These are phyloP conservation scores for Eimeria tenella DNA, from an alignment of 169 alveolate genomes.

Conservation along the genomic window DNA sequence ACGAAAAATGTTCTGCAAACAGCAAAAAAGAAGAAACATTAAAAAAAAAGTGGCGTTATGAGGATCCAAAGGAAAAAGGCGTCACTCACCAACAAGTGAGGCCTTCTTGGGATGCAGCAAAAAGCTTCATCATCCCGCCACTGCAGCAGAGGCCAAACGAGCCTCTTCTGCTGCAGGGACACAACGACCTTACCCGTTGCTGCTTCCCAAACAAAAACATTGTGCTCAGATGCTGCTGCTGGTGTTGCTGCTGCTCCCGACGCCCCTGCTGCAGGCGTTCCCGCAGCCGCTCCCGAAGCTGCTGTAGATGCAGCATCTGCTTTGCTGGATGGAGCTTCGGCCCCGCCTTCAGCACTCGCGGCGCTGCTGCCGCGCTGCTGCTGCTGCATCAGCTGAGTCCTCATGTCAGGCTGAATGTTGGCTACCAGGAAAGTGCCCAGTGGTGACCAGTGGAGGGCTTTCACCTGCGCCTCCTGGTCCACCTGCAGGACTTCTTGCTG, in stretches of 20 bases:
- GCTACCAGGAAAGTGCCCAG: conserved; percentile 67
- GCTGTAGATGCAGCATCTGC: not conserved
- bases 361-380: conserved; percentile 14
- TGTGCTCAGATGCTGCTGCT: conserved; percentile 61
- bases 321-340: not conserved
- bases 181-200: conserved; percentile 46
- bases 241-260: conserved; percentile 1
- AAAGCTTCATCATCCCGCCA: conserved; percentile 79
- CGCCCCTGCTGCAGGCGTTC: not conserved
- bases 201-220: conserved; percentile 74
- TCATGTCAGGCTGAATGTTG: conserved; percentile 32
- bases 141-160: conserved; percentile 77
- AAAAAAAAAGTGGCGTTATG: too few relatives aligned
- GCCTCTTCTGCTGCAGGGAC: conserved; percentile 60
- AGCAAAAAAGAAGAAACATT: not conserved
- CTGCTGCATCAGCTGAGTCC: conserved; percentile 62
- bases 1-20: not conserved
- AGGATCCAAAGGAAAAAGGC: not conserved
- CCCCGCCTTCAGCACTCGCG: not conserved
- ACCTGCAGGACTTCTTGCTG: conserved; percentile 58
- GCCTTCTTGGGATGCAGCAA: conserved; percentile 73
- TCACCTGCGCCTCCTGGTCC: conserved; percentile 56
- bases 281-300: not conserved
- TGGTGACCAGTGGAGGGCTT: conserved; percentile 75
- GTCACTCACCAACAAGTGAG: conserved; percentile 43